Evolutionary conservation across 768 basidiomycete species (phyloP).

Genomic region (Paxillus rubicundulus): DNA sequence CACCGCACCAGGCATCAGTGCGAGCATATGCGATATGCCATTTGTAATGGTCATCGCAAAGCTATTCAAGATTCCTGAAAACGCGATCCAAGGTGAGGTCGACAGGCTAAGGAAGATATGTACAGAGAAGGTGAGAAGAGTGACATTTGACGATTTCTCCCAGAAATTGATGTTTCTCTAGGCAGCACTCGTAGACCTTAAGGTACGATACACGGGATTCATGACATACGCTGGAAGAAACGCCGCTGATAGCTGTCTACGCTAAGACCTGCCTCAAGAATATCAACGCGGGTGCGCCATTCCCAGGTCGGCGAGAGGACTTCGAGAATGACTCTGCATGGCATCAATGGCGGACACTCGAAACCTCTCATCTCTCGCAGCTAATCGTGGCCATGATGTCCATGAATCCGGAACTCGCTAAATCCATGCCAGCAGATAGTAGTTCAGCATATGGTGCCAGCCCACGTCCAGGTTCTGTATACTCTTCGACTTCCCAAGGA

Average conservation of each 20-base stretch:
- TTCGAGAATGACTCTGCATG: conserved; percentile 82
- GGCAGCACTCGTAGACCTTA: conserved; percentile 86
- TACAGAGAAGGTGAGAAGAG: conserved; percentile 64
- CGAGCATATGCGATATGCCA: conserved; percentile 70
- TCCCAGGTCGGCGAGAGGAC: conserved; percentile 85
- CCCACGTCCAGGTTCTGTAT: conserved; percentile 57
- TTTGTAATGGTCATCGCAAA: conserved; percentile 66
- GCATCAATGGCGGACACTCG: conserved; percentile 77
- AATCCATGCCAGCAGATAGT: conserved; percentile 61
- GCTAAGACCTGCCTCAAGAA: conserved; percentile 85
- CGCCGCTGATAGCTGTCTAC: conserved; percentile 11
- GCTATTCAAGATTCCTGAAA: conserved; percentile 72
- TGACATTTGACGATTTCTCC: not conserved
- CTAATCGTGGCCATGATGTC: conserved; percentile 86
- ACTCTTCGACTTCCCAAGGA: conserved; percentile 39
- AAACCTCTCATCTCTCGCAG: conserved; percentile 83
- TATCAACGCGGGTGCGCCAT: conserved; percentile 77
- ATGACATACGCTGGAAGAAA: not conserved
- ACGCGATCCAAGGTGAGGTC: conserved; percentile 70
- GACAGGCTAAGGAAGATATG: conserved; percentile 61
- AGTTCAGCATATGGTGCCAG: conserved; percentile 20
- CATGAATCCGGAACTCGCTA: conserved; percentile 82
- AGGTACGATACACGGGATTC: conserved; percentile 44
- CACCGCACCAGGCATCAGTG: conserved; percentile 36
- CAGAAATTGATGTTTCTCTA: conserved; percentile 27